A percentile compares a stretch with the other conserved stretches of the same genome.
These are phyloP conservation scores for Teratosphaeria zuluensis DNA, from an alignment of 2,329 filamentous ascomycete genomes.

Conservation along the genomic window DNA sequence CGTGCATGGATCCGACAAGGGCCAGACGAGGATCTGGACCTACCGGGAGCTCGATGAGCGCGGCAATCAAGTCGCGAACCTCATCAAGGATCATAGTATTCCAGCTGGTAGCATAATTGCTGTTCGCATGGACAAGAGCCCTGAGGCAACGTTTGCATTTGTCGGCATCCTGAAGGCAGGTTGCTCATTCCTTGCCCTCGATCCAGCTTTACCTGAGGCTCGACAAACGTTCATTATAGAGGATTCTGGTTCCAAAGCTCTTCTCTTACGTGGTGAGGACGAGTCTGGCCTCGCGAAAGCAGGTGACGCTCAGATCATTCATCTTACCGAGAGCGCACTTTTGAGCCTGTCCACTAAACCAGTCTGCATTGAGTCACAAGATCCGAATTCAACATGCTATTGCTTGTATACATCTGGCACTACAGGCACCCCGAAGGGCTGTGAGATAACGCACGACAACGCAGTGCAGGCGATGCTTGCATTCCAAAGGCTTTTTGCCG, in stretches of 20 bases:
- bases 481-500: constrained; percentile 67
- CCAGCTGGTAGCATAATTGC: constrained; percentile 55
- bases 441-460: constrained; percentile 80
- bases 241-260: constrained; percentile 55
- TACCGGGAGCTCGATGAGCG: constrained; percentile 62
- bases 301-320: not conserved
- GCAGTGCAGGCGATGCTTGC: constrained; percentile 81
- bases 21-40: constrained; percentile 49
- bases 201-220: constrained; percentile 60
- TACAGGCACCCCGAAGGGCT: constrained; percentile 73
- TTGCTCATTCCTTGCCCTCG: constrained; percentile 70
- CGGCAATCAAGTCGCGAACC: constrained; percentile 62
- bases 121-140: constrained; percentile 75
- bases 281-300: not conserved
- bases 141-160: constrained; percentile 74
- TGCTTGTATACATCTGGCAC: constrained; percentile 84
- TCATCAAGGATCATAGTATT: constrained; percentile 46
- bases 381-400: constrained; percentile 58
- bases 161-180: constrained; percentile 75
- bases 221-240: constrained; percentile 68
- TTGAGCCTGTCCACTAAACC: not conserved
- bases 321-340: constrained; percentile 1
- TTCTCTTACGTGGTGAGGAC: constrained; percentile 30
- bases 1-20: constrained; percentile 35
- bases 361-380: not conserved